Evolutionary conservation across 495 filamentous ascomycete genomes (phyloP).

Genomic region (Neurospora sp.): DNA sequence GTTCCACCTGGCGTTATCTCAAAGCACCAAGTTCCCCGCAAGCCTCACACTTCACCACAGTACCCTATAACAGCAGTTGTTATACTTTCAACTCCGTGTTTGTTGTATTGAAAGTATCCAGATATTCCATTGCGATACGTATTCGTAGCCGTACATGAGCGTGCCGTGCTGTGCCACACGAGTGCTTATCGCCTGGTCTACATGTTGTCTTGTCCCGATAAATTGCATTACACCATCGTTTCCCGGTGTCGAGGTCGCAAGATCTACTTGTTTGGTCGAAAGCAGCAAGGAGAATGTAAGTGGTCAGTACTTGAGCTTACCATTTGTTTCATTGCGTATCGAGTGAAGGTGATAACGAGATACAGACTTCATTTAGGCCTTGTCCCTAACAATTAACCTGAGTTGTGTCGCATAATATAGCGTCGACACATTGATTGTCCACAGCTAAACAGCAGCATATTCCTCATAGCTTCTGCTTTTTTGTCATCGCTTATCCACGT

Average conservation of each 20-base stretch:
- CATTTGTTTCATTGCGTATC: neutral
- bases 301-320: neutral
- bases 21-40: neutral
- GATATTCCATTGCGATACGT: neutral
- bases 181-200: neutral
- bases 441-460: neutral
- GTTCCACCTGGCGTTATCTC: neutral
- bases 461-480: neutral
- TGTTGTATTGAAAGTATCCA: neutral
- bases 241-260: neutral
- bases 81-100: neutral
- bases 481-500: neutral
- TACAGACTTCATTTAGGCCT: neutral
- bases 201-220: neutral
- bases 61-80: neutral
- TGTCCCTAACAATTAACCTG: neutral
- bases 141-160: neutral
- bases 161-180: neutral
- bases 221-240: neutral
- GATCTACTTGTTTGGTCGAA: neutral
- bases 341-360: neutral
- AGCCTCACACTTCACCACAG: neutral
- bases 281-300: neutral
- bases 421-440: neutral
- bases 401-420: neutral